Conservation (phyloP, 1,139 yeast species). For the Nadsonia starkeyi-henricii region DNA sequence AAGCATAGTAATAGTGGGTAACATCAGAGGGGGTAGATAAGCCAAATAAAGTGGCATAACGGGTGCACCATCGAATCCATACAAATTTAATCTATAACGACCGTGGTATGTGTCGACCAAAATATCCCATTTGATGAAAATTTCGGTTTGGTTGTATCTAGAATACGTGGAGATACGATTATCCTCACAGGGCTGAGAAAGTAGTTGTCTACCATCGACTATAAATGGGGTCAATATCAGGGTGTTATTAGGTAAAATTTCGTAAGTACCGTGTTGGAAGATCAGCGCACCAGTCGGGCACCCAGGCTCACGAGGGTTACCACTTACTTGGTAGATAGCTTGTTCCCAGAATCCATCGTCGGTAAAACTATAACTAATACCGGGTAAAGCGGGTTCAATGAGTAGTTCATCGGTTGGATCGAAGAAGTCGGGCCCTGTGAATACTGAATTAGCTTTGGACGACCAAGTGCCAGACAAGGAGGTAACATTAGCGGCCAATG, state of each 20-base stretch:
- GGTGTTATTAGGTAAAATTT: slow-evolving; percentile 49
- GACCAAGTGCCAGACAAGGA: slow-evolving; percentile 77
- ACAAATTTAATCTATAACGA: slow-evolving; percentile 57
- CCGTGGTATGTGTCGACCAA: slow-evolving; percentile 72
- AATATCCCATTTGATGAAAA: slow-evolving; percentile 43
- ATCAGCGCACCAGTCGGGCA: slow-evolving; percentile 76
- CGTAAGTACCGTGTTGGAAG: slow-evolving; percentile 81
- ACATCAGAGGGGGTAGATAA: slow-evolving; percentile 88
- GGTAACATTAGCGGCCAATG: neutral
- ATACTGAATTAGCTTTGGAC: slow-evolving; percentile 82
- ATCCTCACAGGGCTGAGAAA: slow-evolving; percentile 63
- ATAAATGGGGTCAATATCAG: slow-evolving; percentile 56
- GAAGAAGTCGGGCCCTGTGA: slow-evolving; percentile 93
- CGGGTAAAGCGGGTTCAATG: slow-evolving; percentile 92
- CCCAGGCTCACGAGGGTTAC: slow-evolving; percentile 59
- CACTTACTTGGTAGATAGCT: slow-evolving; percentile 66
- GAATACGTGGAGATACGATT: slow-evolving; percentile 42
- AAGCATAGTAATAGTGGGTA: slow-evolving; percentile 81
- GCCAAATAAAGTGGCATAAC: slow-evolving; percentile 84
- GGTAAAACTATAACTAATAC: slow-evolving; percentile 84
- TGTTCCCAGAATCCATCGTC: slow-evolving; percentile 83
- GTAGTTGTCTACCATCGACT: slow-evolving; percentile 86
- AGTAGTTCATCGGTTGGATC: slow-evolving; percentile 91
- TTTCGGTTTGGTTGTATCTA: slow-evolving; percentile 56
- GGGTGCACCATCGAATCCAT: slow-evolving; percentile 68